Evolutionary conservation across 148 eudicot species (phyloP).

Genomic region (Arctostaphylos glauca): DNA sequence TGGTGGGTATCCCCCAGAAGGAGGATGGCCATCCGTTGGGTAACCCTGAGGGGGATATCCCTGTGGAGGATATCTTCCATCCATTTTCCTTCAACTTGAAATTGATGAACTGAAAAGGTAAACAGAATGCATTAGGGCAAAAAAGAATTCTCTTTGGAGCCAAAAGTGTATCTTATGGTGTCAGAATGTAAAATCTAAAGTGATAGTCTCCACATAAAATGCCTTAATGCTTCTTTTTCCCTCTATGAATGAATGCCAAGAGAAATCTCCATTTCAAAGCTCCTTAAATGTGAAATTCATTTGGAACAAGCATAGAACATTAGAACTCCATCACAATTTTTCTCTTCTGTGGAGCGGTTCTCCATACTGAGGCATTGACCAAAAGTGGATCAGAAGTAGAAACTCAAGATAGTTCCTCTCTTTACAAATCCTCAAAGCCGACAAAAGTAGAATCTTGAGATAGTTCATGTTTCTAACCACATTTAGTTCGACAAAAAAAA

Average conservation of each 20-base stretch:
- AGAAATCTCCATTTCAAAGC: background rate
- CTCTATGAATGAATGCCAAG: background rate
- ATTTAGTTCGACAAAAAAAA: background rate
- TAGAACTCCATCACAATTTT: background rate
- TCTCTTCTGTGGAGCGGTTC: background rate
- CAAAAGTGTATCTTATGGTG: background rate
- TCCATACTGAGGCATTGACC: background rate
- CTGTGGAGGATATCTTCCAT: conserved; percentile 28
- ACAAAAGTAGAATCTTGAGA: background rate
- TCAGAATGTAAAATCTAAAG: background rate
- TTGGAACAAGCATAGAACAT: background rate
- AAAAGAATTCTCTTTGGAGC: background rate
- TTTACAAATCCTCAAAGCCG: too few species aligned
- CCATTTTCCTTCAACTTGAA: conserved; percentile 36
- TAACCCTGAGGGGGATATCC: conserved; percentile 24
- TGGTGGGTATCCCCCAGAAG: conserved; percentile 32
- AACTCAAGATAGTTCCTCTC: background rate
- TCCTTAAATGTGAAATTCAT: background rate
- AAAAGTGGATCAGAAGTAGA: background rate
- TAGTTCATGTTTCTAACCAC: background rate
- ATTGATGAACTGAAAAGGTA: conserved; percentile 1
- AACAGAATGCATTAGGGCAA: background rate
- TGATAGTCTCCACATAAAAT: background rate
- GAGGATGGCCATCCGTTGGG: conserved; percentile 28
- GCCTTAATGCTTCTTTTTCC: background rate